Percentiles rank a stretch among this genome's conserved stretches.
phyloP scores from a whole-genome alignment of 495 filamentous ascomycete genomes.

The Platismatia glauca region DNA sequence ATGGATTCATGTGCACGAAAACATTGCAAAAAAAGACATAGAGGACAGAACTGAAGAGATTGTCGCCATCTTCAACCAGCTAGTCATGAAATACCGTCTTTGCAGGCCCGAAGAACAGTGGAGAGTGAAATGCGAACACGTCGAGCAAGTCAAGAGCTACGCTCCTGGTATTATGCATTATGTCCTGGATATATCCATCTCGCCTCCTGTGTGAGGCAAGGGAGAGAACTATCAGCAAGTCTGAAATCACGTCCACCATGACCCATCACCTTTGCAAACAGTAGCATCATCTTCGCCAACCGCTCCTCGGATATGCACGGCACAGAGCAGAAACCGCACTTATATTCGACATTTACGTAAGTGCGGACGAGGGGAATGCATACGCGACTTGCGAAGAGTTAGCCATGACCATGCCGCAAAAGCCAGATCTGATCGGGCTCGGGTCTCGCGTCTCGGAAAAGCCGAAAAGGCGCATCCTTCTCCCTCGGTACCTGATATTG shows the following conservation, averaged over 20 bases:
- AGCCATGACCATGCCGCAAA: neutral
- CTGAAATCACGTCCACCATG: neutral
- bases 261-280: too few species aligned
- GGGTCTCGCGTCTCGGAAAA: neutral
- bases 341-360: too few species aligned
- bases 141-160: constrained; percentile 81
- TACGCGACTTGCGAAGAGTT: neutral
- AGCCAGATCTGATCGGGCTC: too few species aligned
- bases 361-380: too few species aligned
- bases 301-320: too few species aligned
- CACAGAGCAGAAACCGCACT: too few species aligned
- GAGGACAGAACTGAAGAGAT: constrained; percentile 37
- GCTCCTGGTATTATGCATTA: constrained; percentile 86
- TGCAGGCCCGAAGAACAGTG: constrained; percentile 11
- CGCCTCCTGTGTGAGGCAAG: neutral
- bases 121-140: constrained; percentile 50
- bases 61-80: constrained; percentile 21
- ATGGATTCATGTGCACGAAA: constrained; percentile 84
- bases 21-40: constrained; percentile 58
- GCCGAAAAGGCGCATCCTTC: too few species aligned
- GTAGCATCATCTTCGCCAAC: too few species aligned
- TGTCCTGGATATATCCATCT: constrained; percentile 68
- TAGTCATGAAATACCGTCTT: neutral
- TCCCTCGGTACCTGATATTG: too few species aligned
- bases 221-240: neutral